A percentile compares a stretch with the other conserved stretches of the same genome.
These are phyloP conservation scores for Cynanchum wilfordii DNA, from an alignment of 257 asterid species.

Conservation along the genomic window DNA sequence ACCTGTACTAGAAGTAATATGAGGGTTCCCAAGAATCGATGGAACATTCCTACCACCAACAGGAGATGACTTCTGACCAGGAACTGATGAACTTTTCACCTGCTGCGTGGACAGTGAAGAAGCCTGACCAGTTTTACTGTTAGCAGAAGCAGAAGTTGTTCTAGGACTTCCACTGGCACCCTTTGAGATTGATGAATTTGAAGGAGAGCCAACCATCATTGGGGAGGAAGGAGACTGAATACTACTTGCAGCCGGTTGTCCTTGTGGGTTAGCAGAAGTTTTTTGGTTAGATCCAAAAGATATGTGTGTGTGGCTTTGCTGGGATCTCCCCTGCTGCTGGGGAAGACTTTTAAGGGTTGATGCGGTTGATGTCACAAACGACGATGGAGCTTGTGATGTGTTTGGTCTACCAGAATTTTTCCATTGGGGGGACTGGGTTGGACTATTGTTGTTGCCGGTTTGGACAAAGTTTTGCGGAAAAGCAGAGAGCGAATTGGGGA, in stretches of 20 bases:
- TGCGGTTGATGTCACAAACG: constrained; percentile 47
- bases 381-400: constrained; percentile 48
- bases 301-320: constrained; percentile 69
- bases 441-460: constrained; percentile 45
- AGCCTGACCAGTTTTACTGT: constrained; percentile 50
- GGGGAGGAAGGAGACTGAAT: constrained; percentile 62
- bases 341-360: constrained; percentile 48
- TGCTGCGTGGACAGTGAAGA: constrained; percentile 55
- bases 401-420: constrained; percentile 46
- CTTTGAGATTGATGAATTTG: constrained; percentile 79
- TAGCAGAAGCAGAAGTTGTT: constrained; percentile 46
- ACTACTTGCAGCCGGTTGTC: constrained; percentile 38
- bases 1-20: constrained; percentile 32
- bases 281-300: constrained; percentile 85
- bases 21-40: constrained; percentile 72
- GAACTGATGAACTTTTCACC: constrained; percentile 35
- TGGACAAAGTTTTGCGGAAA: constrained; percentile 71
- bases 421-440: constrained; percentile 79
- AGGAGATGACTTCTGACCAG: constrained; percentile 61
- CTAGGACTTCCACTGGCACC: constrained; percentile 91
- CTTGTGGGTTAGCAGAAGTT: constrained; percentile 37
- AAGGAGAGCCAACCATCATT: constrained; percentile 79
- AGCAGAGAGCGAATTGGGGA: constrained; percentile 39
- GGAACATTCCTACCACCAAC: constrained; percentile 39
- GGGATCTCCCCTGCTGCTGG: constrained; percentile 63